Percentiles rank a stretch among this genome's conserved stretches.
Evolutionary conservation across 2,329 filamentous ascomycete species (phyloP).

Genomic region (Ophiostoma ulmi): DNA sequence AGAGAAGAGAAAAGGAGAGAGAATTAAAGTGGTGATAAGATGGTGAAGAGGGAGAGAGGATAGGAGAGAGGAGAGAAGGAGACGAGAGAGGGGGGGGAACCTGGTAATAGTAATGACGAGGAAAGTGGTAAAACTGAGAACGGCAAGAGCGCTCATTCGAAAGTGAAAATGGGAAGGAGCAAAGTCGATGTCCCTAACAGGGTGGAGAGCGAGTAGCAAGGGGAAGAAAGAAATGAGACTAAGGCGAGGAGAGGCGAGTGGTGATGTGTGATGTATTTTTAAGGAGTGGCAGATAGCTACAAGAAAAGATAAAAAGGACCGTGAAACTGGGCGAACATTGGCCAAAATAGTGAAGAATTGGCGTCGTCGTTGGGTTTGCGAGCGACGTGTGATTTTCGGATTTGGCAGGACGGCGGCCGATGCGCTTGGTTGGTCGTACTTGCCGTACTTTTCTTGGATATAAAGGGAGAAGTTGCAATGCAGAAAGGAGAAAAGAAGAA

Average conservation of each 20-base stretch:
- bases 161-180: slow-evolving; percentile 5
- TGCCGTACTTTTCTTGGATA: slow-evolving; percentile 5
- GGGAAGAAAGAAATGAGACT: slow-evolving; percentile 14
- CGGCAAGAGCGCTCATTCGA: not conserved
- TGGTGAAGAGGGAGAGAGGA: not conserved
- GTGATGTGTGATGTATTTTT: slow-evolving; percentile 4
- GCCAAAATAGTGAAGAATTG: not conserved
- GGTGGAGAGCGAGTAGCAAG: slow-evolving; percentile 1
- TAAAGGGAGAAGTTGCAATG: not conserved
- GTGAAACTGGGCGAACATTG: not conserved
- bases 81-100: not conserved
- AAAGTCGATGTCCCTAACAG: not conserved
- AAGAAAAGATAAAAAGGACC: not conserved
- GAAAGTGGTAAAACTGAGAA: slow-evolving; percentile 3
- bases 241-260: slow-evolving; percentile 19
- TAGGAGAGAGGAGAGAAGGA: not conserved
- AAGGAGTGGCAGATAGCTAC: slow-evolving; percentile 3
- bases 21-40: not conserved
- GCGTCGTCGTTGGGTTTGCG: not conserved
- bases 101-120: not conserved
- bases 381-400: not conserved
- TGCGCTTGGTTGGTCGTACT: slow-evolving; percentile 1
- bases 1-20: not conserved
- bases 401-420: not conserved
- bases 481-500: slow-evolving; percentile 7